Evolutionary conservation across 2,329 filamentous ascomycete genomes (phyloP).

Genomic region (Colletotrichum musicola): DNA sequence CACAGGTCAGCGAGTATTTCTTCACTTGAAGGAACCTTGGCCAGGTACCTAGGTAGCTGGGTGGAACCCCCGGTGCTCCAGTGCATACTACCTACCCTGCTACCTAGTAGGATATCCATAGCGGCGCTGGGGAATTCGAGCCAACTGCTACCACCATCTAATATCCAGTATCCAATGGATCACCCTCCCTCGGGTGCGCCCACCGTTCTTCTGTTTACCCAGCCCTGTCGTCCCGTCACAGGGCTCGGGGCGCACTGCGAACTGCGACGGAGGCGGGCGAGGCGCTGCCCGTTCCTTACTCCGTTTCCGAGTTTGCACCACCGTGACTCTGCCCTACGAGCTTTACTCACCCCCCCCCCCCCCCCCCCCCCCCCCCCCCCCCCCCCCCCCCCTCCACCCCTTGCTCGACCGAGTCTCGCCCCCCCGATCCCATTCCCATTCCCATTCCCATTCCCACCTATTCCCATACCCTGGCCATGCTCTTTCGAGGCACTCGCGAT

Average conservation of each 20-base stretch:
- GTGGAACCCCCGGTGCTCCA: no score
- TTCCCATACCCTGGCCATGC: not conserved
- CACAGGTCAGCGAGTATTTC: no score
- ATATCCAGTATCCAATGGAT: not conserved
- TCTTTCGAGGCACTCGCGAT: not conserved
- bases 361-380: no score
- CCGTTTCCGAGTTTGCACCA: slow-evolving; percentile 3
- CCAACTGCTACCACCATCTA: no score
- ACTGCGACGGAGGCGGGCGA: not conserved
- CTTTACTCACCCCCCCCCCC: not conserved
- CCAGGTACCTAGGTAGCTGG: no score
- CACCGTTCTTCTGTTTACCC: slow-evolving; percentile 20
- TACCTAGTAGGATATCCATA: no score
- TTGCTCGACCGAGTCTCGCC: not conserved
- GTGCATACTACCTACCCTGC: no score
- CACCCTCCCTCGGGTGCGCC: slow-evolving; percentile 24
- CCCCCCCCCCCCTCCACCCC: no score
- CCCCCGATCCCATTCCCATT: not conserved
- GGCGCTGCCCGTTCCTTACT: slow-evolving; percentile 7
- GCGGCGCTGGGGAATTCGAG: no score
- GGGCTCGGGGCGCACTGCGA: not conserved
- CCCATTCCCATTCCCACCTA: not conserved
- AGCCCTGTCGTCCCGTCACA: not conserved
- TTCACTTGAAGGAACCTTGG: no score
- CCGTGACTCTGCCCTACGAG: slow-evolving; percentile 15